Base-by-base conservation (phyloP, 1,284 basidiomycete species). In the Ganoderma lucidum region DNA sequence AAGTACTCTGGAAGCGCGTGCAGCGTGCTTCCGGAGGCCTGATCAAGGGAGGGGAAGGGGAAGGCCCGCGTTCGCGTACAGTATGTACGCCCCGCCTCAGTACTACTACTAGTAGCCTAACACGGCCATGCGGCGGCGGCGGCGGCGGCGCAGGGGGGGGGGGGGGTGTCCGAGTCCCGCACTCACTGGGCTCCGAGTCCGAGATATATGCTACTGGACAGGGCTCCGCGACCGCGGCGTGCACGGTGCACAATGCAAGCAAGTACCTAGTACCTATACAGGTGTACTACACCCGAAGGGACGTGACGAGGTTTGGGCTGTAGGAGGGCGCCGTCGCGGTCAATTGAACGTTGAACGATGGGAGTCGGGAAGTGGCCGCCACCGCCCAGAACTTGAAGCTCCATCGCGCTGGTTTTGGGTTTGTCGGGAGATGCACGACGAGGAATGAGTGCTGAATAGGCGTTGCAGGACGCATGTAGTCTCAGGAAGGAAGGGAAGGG, bases 201-300 rank as follows among this genome's bases (percentile, higher is more conserved):
- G 61, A 62, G 61, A 37, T 44, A 62, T 44, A 62, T 48, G 41
- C 61, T 30, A 48, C 39, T 45, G 41, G 14, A 62, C 28, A 23
- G n/a, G n/a, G 42, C 39, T 42, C 39, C 19, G n/a, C 35, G n/a
- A 8, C 17, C 17, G 32, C 35, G 35, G 17, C 9, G 28, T 28
- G 55, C 30, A 35, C 28, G 37, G 23, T 23, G 23, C 23, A 23
- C 23, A 23, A 23, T 48, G 23, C n/a, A n/a, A 23, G 9, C 19
- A n/a, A n/a, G n/a, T 48, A 48, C 58, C 8, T 8, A 8, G 23
- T 53, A 51, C n/a, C 23, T 23, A 1, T 23, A 23, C 23, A 23
- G 23, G 0, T 23, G 23, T 23, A 12, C 4, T 2, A 14, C 3
- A 6, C 3, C 23, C 28, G 48, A 53, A 53, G 23, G 6, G 48